Percentiles rank a stretch among this genome's conserved stretches.
phyloP scores from a whole-genome alignment of 1,284 basidiomycete genomes.

The Austroboletus niveus region DNA sequence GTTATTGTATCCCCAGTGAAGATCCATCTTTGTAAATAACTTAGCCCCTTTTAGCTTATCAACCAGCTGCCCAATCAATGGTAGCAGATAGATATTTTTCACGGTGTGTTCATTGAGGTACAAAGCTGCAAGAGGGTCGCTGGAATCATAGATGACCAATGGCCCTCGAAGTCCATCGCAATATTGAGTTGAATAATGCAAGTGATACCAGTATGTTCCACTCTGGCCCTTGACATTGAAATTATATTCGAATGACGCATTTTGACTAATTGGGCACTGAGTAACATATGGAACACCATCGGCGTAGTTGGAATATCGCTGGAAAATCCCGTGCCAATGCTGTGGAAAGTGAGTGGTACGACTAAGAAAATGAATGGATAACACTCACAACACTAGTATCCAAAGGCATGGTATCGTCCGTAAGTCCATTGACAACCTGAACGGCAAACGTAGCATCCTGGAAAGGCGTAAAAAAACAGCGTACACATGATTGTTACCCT shows the following conservation, averaged over 20 bases:
- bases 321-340: constrained; percentile 37
- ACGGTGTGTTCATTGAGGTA: too few relatives aligned
- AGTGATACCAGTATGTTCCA: background rate
- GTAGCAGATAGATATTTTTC: too few relatives aligned
- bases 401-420: constrained; percentile 24
- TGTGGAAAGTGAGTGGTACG: constrained; percentile 1
- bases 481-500: background rate
- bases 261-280: constrained; percentile 33
- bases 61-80: too few relatives aligned
- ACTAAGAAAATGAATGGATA: background rate
- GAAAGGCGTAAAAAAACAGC: background rate
- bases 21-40: too few relatives aligned
- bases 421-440: constrained; percentile 28
- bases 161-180: constrained; percentile 49
- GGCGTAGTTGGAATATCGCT: constrained; percentile 30
- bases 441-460: constrained; percentile 14
- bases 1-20: too few relatives aligned
- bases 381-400: constrained; percentile 30
- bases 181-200: constrained; percentile 26
- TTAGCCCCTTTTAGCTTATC: too few relatives aligned
- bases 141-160: constrained; percentile 38
- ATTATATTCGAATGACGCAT: constrained; percentile 23
- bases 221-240: background rate
- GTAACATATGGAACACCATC: constrained; percentile 33
- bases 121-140: constrained; percentile 33